Evolutionary conservation across 495 filamentous ascomycete species (phyloP), one percentile per base, ranked within the genome.

Genomic region (Pyrenula aspistea): DNA sequence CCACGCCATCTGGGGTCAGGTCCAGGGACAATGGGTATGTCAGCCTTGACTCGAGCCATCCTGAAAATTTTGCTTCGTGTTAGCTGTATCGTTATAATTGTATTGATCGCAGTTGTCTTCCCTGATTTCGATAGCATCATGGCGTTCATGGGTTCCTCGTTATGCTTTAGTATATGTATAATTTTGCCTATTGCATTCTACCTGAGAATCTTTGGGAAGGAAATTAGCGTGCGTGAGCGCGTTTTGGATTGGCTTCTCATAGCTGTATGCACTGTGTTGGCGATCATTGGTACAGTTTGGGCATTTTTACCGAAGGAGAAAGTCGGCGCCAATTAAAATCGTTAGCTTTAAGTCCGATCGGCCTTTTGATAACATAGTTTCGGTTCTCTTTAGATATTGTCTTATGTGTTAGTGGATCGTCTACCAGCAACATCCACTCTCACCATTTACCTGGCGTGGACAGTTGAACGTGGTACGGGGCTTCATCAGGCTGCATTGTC

Each of bases 141-240:
- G 91, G 86, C 88, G 25, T 85, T 98, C 57, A 81, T 96, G 73
- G 93, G 93, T 1, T 85, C 83, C 24, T 86, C 88, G n/a, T 76
- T 95, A 55, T 95, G 91, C 66, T 96, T 96, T 67, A 87, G 87
- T 12, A 93, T 97, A 55, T 96, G 93, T 71, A 85, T 98, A 58
- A 91, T 94, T 47, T 73, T 93, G 58, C 93, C 93, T 2, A 68
- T 95, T 23, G 78, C 88, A 21, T 98, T 98, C 63, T 88, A 98
- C 65, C 72, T 98, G 55, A 95, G 91, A 73, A 84, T 98, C 22
- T 98, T 96, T 67, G 83, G 83, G n/a, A 75, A 82, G 23, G 83
- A 95, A 61, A 82, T 98, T 53, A 69, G 73, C n/a, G 63, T 65
- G 2, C 62, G 66, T 48, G 89, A 96, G 65, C 81, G 80, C 58